phyloP scores from a whole-genome alignment of 306 rosid genomes.

The Dicorynia guianensis region DNA sequence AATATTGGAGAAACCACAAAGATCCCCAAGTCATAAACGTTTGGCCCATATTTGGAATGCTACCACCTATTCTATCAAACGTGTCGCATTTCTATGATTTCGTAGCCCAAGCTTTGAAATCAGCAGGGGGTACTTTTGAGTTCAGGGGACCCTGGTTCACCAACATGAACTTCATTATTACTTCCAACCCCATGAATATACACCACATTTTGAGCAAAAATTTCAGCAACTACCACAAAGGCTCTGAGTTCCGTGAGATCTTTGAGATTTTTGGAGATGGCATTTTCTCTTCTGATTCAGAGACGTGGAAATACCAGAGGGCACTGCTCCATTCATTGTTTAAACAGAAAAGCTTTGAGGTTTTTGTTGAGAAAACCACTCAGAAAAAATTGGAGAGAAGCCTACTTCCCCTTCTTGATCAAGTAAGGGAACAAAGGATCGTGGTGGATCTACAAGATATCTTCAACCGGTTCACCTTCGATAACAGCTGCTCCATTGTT shows the following conservation, averaged over 20 bases:
- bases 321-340: conserved; percentile 26
- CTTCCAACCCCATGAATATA: neutral
- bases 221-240: conserved; percentile 43
- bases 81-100: neutral
- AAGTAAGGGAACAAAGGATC: neutral
- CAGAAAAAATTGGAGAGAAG: conserved; percentile 35
- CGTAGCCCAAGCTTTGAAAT: neutral
- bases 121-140: neutral
- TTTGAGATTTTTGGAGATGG: conserved; percentile 51
- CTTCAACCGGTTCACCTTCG: conserved; percentile 42
- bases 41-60: neutral
- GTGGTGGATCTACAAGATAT: conserved; percentile 48
- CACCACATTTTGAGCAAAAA: conserved; percentile 33
- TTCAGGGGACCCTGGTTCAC: neutral
- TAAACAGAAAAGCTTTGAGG: neutral
- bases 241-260: conserved; percentile 37
- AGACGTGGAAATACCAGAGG: conserved; percentile 40
- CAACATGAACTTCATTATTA: neutral
- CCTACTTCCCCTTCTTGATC: conserved; percentile 47
- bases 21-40: neutral
- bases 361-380: conserved; percentile 20
- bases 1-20: neutral
- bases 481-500: conserved; percentile 25
- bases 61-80: neutral
- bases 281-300: conserved; percentile 37